A percentile compares a stretch with the other conserved stretches of the same genome.
Conservation (phyloP, 371 early-diverging fungal genomes). For the Mortierella sp. region DNA sequence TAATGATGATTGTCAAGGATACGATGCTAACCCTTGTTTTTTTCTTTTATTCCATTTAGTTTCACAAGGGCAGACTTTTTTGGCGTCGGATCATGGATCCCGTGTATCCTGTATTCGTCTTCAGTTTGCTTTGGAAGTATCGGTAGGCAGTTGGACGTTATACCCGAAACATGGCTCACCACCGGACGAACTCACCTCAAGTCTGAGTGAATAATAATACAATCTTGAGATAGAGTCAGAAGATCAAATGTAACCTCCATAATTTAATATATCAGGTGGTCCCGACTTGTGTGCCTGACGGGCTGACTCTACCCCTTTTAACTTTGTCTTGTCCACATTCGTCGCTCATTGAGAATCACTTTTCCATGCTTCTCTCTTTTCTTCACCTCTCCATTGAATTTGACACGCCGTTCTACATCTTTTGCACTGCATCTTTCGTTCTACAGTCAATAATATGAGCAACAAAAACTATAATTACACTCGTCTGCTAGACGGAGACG, state of each 20-base stretch:
- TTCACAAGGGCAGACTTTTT: conserved; percentile 70
- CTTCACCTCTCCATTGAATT: background rate
- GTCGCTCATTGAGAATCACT: background rate
- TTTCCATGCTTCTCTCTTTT: background rate
- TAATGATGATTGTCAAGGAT: background rate
- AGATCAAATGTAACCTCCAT: too few relatives aligned
- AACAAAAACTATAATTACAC: background rate
- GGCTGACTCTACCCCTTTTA: background rate
- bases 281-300: background rate
- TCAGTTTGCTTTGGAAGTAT: conserved; percentile 71
- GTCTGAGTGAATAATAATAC: conserved; percentile 25
- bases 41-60: conserved; percentile 22
- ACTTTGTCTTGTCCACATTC: background rate
- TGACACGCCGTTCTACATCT: background rate
- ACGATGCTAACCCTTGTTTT: conserved; percentile 3
- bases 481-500: background rate
- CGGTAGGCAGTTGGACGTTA: conserved; percentile 63
- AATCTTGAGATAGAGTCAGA: too few relatives aligned
- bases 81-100: conserved; percentile 72
- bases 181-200: conserved; percentile 22
- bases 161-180: conserved; percentile 51
- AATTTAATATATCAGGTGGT: background rate
- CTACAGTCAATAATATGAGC: background rate
- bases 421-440: background rate
- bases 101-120: conserved; percentile 68